A percentile compares a stretch with the other conserved stretches of the same genome.
Conservation (phyloP, 805 yeast genomes). For the Pichia nanzhaoensis region DNA sequence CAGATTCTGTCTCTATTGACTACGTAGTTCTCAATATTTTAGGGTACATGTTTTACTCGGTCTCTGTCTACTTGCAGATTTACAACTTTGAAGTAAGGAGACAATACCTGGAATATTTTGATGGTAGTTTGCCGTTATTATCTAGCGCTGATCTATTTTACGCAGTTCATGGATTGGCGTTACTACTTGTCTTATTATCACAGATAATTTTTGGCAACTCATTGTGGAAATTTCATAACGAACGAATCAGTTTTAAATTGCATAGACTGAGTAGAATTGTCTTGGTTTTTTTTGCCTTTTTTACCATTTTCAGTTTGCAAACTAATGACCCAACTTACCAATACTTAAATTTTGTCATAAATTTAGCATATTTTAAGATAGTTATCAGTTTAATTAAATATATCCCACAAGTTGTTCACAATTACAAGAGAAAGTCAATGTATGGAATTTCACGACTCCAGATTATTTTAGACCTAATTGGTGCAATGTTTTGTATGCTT, state of each 20-base stretch:
- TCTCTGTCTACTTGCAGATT: conserved; percentile 38
- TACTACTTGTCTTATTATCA: conserved; percentile 34
- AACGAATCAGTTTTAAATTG: conserved; percentile 24
- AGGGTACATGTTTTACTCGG: conserved; percentile 40
- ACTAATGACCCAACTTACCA: conserved; percentile 15
- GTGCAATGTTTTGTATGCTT: conserved; percentile 33
- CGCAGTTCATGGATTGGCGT: conserved; percentile 39
- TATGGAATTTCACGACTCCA: conserved; percentile 39
- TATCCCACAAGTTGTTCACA: conserved; percentile 44
- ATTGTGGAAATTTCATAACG: conserved; percentile 30
- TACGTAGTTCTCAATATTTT: conserved; percentile 38
- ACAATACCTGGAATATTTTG: conserved; percentile 25
- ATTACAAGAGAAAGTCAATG: conserved; percentile 36
- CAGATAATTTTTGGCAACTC: conserved; percentile 33
- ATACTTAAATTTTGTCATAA: conserved; percentile 33
- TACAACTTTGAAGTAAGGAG: conserved; percentile 29
- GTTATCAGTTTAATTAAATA: conserved; percentile 39
- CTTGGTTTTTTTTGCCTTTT: conserved; percentile 10
- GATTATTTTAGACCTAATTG: conserved; percentile 36
- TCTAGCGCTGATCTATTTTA: conserved; percentile 41
- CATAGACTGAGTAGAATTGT: conserved; percentile 18
- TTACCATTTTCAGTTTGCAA: conserved; percentile 15
- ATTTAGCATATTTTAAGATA: conserved; percentile 40
- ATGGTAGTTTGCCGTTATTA: conserved; percentile 35
- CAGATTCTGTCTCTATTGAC: conserved; percentile 47